phyloP scores from a whole-genome alignment of 192 early-diverging fungal species.

The Rhizophagus prolifer region DNA sequence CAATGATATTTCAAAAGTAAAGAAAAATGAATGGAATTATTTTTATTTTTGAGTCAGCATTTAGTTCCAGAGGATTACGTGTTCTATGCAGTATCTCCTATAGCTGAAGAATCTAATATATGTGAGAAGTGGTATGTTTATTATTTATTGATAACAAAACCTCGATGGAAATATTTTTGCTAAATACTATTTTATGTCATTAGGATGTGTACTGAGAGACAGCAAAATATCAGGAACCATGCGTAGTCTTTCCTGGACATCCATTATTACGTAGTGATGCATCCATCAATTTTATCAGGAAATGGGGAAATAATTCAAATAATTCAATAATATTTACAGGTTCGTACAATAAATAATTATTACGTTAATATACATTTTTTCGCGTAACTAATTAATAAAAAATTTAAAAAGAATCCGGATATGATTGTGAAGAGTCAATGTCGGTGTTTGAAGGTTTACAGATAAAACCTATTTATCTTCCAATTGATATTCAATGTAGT shows the following conservation, averaged over 20 bases:
- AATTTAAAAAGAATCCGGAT: too few relatives aligned
- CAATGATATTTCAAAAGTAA: slow-evolving; percentile 36
- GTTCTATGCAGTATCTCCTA: slow-evolving; percentile 71
- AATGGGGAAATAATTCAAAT: too few relatives aligned
- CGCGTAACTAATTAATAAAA: not conserved
- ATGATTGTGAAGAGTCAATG: slow-evolving; percentile 34
- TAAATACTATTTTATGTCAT: not conserved
- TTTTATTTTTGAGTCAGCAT: slow-evolving; percentile 62
- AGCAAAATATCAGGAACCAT: slow-evolving; percentile 58
- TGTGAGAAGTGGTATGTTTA: slow-evolving; percentile 75
- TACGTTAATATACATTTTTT: too few relatives aligned
- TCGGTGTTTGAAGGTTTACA: slow-evolving; percentile 30
- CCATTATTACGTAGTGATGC: slow-evolving; percentile 46
- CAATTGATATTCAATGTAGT: slow-evolving; percentile 40
- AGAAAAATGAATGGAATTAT: slow-evolving; percentile 72
- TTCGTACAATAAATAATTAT: too few relatives aligned
- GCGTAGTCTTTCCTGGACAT: slow-evolving; percentile 62
- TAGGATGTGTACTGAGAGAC: slow-evolving; percentile 64
- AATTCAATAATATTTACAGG: too few relatives aligned
- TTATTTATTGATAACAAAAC: too few relatives aligned
- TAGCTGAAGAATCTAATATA: slow-evolving; percentile 79
- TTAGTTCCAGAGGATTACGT: slow-evolving; percentile 54
- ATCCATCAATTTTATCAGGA: slow-evolving; percentile 42
- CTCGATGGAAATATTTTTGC: too few relatives aligned
- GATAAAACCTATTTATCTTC: slow-evolving; percentile 33